A percentile compares a stretch with the other conserved stretches of the same genome.
These are phyloP conservation scores for Emmonsia crescens DNA, from an alignment of 2,329 filamentous ascomycete species.

Conservation along the genomic window DNA sequence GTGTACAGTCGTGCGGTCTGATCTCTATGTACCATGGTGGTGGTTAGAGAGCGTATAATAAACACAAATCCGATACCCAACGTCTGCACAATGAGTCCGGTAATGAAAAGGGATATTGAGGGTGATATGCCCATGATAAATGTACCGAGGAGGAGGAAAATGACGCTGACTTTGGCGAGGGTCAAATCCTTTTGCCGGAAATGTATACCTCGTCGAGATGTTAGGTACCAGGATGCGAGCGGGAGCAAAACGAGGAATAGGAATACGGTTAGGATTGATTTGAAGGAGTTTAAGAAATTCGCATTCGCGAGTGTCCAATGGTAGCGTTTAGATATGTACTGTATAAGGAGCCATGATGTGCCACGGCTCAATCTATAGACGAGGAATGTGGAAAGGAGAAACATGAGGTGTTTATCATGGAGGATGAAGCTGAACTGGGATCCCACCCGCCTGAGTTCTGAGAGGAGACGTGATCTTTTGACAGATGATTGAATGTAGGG, in stretches of 20 bases:
- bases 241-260: slow-evolving; percentile 38
- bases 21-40: slow-evolving; percentile 37
- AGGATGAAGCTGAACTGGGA: slow-evolving; percentile 32
- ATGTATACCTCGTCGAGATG: slow-evolving; percentile 26
- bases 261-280: slow-evolving; percentile 37
- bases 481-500: neutral
- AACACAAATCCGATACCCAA: slow-evolving; percentile 39
- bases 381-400: slow-evolving; percentile 37
- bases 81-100: slow-evolving; percentile 38
- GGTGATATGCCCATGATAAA: slow-evolving; percentile 37
- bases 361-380: slow-evolving; percentile 39
- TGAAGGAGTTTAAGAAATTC: slow-evolving; percentile 36
- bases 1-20: slow-evolving; percentile 40
- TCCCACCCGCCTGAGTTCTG: neutral
- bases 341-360: slow-evolving; percentile 36
- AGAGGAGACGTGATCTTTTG: neutral
- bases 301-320: slow-evolving; percentile 36
- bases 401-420: slow-evolving; percentile 28
- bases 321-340: slow-evolving; percentile 43
- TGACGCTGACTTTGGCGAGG: slow-evolving; percentile 35
- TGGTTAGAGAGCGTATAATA: slow-evolving; percentile 37
- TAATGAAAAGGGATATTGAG: slow-evolving; percentile 32
- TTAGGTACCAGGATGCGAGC: slow-evolving; percentile 28
- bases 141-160: slow-evolving; percentile 34
- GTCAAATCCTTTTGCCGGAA: slow-evolving; percentile 35